Base-by-base conservation (phyloP, 208 protist species). In the Trypanosoma mega region DNA sequence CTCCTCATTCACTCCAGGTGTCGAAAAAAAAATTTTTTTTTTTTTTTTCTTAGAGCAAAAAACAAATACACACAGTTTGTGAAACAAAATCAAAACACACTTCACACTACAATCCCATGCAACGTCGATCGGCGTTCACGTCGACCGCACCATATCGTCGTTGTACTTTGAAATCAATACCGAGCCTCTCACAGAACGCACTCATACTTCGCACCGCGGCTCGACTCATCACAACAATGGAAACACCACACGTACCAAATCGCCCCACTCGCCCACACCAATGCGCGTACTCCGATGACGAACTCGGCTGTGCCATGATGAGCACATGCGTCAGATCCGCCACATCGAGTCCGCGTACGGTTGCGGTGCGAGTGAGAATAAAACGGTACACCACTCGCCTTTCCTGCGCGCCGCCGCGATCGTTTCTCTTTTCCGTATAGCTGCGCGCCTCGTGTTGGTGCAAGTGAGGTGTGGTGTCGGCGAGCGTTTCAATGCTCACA, bases 201-300 rank as follows among this genome's bases (percentile, higher is more conserved):
- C 74, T 72, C 65, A 90, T 74, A 29, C 52, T 51, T 29, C 87
- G 83, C 34, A 78, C 75, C 1, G 64, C 79, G 37, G 51, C 50
- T 37, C 84, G 82, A 21, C 74, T 65, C 63, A 92, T 67, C 24
- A 95, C 60, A 16, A 78, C 83, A 43, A 89, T 53, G 8, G 85
- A 76, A 0, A 85, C 73, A 9, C 89, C 89, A 11, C 34, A 36
- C 9, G 30, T 48, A 1, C 85, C 89, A 46, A 95, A 73, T 55
- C 89, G 80, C 21, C 89, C 89, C 1, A 95, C 89, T 9, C 89
- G 85, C 2, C 89, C 89, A 34, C 82, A 89, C 82, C 85, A 95
- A 56, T 95, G 89, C 34, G 80, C 81, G 60, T 90, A 92, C 69
- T 95, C 89, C 41, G 83, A 49, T 18, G 74, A 70, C 14, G 62